A percentile compares a stretch with the other conserved stretches of the same genome.
These are phyloP conservation scores for Piper longum DNA, from an alignment of 164 flowering plant species.

Conservation along the genomic window DNA sequence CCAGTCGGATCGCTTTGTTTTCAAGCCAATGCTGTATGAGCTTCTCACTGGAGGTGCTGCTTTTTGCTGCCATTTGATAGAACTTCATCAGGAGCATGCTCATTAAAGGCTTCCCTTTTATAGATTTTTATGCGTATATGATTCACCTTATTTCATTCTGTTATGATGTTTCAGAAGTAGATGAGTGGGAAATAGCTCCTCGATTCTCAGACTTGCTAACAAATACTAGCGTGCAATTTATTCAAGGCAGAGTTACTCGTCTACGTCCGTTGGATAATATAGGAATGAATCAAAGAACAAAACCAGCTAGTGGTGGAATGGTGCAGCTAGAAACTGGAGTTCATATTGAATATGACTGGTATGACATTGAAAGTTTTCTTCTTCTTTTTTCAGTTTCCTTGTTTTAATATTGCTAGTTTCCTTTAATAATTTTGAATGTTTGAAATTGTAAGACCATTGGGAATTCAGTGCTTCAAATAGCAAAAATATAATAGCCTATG, in stretches of 20 bases:
- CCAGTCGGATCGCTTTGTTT: constrained; percentile 89
- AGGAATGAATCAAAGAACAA: constrained; percentile 24
- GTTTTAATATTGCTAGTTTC: too few relatives aligned
- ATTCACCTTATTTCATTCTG: neutral
- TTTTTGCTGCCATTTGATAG: neutral
- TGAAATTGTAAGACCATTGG: too few relatives aligned
- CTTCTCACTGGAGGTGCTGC: constrained; percentile 87
- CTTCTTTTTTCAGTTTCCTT: neutral
- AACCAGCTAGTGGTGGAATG: constrained; percentile 42
- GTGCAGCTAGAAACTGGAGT: constrained; percentile 87
- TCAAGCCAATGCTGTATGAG: constrained; percentile 93
- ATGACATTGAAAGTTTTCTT: constrained; percentile 4
- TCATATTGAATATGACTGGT: constrained; percentile 93
- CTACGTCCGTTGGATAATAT: constrained; percentile 52
- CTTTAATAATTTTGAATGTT: too few relatives aligned
- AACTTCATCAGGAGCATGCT: neutral
- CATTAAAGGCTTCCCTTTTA: neutral
- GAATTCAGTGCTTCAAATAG: too few relatives aligned
- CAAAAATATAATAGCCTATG: too few relatives aligned
- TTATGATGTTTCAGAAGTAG: constrained; percentile 64
- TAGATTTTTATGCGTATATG: neutral
- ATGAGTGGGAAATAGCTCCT: constrained; percentile 97
- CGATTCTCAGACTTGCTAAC: constrained; percentile 73
- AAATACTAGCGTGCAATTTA: constrained; percentile 59
- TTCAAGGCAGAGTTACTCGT: constrained; percentile 60